Conservation (phyloP, 2,329 filamentous ascomycete species). For the Penicillium sp. region DNA sequence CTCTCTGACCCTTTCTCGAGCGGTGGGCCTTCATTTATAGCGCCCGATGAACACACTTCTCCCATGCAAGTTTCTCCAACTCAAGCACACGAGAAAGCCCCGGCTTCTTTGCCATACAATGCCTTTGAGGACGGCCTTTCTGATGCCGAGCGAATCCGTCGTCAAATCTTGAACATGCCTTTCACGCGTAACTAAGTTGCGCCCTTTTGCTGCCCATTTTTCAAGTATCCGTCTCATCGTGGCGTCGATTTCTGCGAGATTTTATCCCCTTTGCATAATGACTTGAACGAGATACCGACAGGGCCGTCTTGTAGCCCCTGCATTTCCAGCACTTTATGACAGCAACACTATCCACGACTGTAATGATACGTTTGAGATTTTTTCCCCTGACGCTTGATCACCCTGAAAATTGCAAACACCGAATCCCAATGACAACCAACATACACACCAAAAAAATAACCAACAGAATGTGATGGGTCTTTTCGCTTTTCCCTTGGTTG, state of each 20-base stretch:
- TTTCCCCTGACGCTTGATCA: slow-evolving; percentile 6
- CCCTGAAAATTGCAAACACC: slow-evolving; percentile 13
- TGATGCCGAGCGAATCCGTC: slow-evolving; percentile 41
- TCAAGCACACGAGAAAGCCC: slow-evolving; percentile 15
- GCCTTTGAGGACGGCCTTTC: slow-evolving; percentile 37
- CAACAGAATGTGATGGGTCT: slow-evolving; percentile 21
- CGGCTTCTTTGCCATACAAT: slow-evolving; percentile 29
- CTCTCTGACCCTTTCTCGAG: slow-evolving; percentile 46
- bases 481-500: slow-evolving; percentile 11
- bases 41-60: slow-evolving; percentile 16
- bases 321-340: slow-evolving; percentile 31
- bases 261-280: slow-evolving; percentile 28
- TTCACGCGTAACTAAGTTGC: slow-evolving; percentile 29
- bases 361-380: slow-evolving; percentile 30
- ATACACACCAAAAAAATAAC: slow-evolving; percentile 16
- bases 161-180: slow-evolving; percentile 41
- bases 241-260: slow-evolving; percentile 25
- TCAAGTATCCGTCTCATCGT: slow-evolving; percentile 22
- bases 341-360: slow-evolving; percentile 35
- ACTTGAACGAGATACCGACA: slow-evolving; percentile 29
- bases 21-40: slow-evolving; percentile 22
- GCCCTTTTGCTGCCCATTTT: slow-evolving; percentile 11
- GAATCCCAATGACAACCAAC: slow-evolving; percentile 21
- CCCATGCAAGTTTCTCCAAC: slow-evolving; percentile 16
- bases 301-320: slow-evolving; percentile 6